These are phyloP conservation scores for Eucalyptus curtisii DNA, from an alignment of 345 rosid genomes.

Conservation along the genomic window DNA sequence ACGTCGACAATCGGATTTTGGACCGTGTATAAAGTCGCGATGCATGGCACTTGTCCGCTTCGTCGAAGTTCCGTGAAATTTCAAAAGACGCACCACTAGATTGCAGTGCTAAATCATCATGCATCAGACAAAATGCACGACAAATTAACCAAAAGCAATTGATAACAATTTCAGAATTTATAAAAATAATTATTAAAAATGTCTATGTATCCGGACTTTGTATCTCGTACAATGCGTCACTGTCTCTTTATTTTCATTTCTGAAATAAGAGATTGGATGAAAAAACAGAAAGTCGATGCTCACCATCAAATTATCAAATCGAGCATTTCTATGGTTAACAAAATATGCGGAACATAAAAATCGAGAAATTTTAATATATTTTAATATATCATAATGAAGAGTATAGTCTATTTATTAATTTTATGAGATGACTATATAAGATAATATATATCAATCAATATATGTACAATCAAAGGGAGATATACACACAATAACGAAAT, in stretches of 20 bases:
- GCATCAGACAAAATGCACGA: neutral
- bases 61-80: neutral
- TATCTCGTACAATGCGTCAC: neutral
- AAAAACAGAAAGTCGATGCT: neutral
- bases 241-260: neutral
- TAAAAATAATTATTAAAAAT: neutral
- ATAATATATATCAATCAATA: too few relatives aligned
- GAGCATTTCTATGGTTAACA: neutral
- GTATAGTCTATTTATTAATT: too few relatives aligned
- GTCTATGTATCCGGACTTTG: neutral
- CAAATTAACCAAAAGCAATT: neutral
- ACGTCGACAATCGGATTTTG: neutral
- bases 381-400: too few relatives aligned
- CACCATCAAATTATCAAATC: neutral
- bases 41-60: neutral
- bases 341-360: neutral
- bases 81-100: neutral
- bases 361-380: too few relatives aligned
- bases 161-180: neutral
- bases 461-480: too few relatives aligned
- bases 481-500: too few relatives aligned
- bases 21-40: neutral
- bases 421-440: neutral
- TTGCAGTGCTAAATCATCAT: neutral
- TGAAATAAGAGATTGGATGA: neutral